Evolutionary conservation across 1,139 yeast species (phyloP), one percentile per base, ranked within the genome.

Genomic region (Candida dubliniensis): DNA sequence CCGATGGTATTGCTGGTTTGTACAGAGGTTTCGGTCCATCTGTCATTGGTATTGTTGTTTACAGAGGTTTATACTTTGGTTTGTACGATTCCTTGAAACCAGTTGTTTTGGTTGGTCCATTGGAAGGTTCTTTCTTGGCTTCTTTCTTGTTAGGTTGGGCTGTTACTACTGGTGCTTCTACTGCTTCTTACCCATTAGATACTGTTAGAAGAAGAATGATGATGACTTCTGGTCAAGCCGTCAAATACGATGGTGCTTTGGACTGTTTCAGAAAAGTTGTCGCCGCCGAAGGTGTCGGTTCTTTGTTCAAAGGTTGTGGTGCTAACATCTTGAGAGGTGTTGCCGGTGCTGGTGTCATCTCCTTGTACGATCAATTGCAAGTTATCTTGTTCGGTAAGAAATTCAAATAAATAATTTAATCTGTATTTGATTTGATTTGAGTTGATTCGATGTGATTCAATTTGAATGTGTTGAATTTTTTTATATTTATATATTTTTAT

Each of bases 1-100:
- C 78, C 51, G 79, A 74, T 60, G 79, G 79, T 73, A 71, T 74
- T 68, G 78, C 79, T 54, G 79, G 79, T 72, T 72, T 74, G 64
- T 74, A 74, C 74, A 74, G 79, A 74, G 79, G 79, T 71, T 74
- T 74, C 74, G 77, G 77, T 67, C 77, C 78, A 60, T 74, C 79
- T 52, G 79, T 74, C 59, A 51, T 73, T 54, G 79, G 79, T 71
- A 74, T 74, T 57, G 58, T 74, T 71, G 79, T 72, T 62, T 74
- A 74, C 77, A 74, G 79, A 74, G 79, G 79, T 71, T 69, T 74
- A 61, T 74, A 74, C 74, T 74, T 74, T 66, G 79, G 79, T 70
- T 68, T 73, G 61, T 74, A 74, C 69, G 79, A 74, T 64, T 74
- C 79, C 59, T 68, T 74, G 64, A 74, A 74, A 70, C 79, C 79